Conservation (phyloP, 1,284 basidiomycete genomes). For the Microbotryomycetes sp. region DNA sequence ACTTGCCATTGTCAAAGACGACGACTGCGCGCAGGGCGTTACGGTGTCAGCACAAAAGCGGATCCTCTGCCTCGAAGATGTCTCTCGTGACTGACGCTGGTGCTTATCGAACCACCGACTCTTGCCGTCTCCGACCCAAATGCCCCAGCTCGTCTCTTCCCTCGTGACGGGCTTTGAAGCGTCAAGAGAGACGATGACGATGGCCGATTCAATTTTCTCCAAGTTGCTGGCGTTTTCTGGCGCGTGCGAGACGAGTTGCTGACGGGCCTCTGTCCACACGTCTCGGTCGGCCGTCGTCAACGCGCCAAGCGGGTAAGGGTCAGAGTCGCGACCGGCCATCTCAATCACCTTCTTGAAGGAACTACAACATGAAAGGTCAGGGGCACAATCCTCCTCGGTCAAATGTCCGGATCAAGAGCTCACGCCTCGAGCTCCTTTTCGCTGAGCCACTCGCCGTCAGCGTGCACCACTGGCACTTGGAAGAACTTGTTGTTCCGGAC, state of each 20-base stretch:
- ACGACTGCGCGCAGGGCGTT: conserved; percentile 62
- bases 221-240: conserved; percentile 60
- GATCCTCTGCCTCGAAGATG: not conserved
- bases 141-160: conserved; percentile 72
- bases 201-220: conserved; percentile 78
- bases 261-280: conserved; percentile 71
- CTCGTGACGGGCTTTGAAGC: conserved; percentile 68
- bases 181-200: conserved; percentile 81
- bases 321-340: conserved; percentile 52
- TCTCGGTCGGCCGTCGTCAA: conserved; percentile 86
- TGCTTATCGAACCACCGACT: conserved; percentile 99
- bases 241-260: conserved; percentile 58
- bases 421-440: conserved; percentile 69
- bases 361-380: conserved; percentile 40
- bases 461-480: conserved; percentile 60
- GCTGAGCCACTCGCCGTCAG: conserved; percentile 59
- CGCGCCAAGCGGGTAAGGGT: conserved; percentile 59
- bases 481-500: conserved; percentile 87
- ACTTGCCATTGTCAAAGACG: conserved; percentile 86
- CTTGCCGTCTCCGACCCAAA: conserved; percentile 86
- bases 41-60: conserved; percentile 3
- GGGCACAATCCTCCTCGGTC: too few species aligned
- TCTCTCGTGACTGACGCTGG: conserved; percentile 54
- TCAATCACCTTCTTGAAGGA: conserved; percentile 73
- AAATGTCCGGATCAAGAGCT: conserved; percentile 13